Base-by-base conservation (phyloP, 768 basidiomycete species). In the Sarcodon sp. region DNA sequence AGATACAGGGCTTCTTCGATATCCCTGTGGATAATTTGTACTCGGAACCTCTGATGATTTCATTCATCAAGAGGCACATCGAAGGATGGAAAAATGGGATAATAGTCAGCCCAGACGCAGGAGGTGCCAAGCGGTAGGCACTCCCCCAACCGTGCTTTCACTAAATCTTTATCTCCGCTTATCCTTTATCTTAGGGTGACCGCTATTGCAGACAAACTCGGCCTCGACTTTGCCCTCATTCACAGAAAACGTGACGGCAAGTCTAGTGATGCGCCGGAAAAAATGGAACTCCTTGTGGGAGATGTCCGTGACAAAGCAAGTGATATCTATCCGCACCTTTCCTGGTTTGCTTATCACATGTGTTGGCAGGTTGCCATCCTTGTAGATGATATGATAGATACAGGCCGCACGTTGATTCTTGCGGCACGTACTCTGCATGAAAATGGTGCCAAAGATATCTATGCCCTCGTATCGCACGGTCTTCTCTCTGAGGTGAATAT, bases 351-450 rank as follows among this genome's bases (percentile, higher is more conserved):
- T 49, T 52, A 51, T 45, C 51, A 49, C 37, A 44, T 43, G 16
- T 11, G 33, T 43, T 35, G 8, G 3, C 44, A 91, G 86, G 76
- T 92, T 47, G 92, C 88, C 35, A 89, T 99, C 59, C 75, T 99
- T 43, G 89, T 99, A 33, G 96, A 99, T 62, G 96, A 99, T 60
- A 98, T 99, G 94, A 85, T 96, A 59, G 96, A 99, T 62, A 90
- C 89, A 5, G 94, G 93, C 10, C 75, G 71, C 35, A 98, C 96
- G n/a, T 72, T 98, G 31, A 71, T 78, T 11, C 68, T 94, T 11
- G 96, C 96, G 9, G 80, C 80, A 6, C 77, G 78, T 41, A 87
- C 89, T n/a, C 71, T 99, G 43, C 70, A 82, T 44, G 91, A 96
- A 57, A 85, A 84, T 51, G 96, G 96, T 16, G 94, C 92, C 5